Evolutionary conservation across 768 basidiomycete genomes (phyloP).

Genomic region (Calocybe cyanea): DNA sequence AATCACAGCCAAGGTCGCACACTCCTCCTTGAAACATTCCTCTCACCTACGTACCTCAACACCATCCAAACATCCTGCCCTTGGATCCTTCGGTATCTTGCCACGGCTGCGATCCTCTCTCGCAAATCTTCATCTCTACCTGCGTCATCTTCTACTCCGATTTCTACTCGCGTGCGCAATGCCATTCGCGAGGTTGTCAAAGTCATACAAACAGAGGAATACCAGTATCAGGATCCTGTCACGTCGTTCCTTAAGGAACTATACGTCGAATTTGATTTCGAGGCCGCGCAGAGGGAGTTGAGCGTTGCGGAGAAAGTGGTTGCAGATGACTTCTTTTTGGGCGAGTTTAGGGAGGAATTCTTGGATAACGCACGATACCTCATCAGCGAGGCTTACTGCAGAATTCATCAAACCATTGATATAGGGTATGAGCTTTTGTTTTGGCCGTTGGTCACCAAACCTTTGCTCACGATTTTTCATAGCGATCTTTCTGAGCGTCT

Average conservation of each 20-base stretch:
- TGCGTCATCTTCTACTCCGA: slow-evolving; percentile 32
- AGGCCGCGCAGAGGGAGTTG: slow-evolving; percentile 85
- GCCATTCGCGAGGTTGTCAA: slow-evolving; percentile 91
- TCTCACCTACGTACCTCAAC: slow-evolving; percentile 94
- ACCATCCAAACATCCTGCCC: slow-evolving; percentile 96
- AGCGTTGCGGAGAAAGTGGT: slow-evolving; percentile 77
- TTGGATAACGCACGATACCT: slow-evolving; percentile 95
- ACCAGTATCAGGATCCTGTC: slow-evolving; percentile 93
- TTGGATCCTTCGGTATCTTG: slow-evolving; percentile 93
- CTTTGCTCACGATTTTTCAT: slow-evolving; percentile 1
- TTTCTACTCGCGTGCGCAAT: slow-evolving; percentile 75
- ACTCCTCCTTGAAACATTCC: slow-evolving; percentile 93
- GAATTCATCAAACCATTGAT: slow-evolving; percentile 92
- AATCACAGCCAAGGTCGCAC: slow-evolving; percentile 92
- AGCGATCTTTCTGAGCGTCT: slow-evolving; percentile 92
- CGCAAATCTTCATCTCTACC: slow-evolving; percentile 65
- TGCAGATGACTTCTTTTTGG: slow-evolving; percentile 90
- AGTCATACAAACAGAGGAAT: slow-evolving; percentile 92
- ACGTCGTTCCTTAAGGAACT: slow-evolving; percentile 92
- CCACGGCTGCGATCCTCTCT: slow-evolving; percentile 89
- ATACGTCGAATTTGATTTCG: slow-evolving; percentile 95
- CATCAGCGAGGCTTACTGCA: slow-evolving; percentile 96
- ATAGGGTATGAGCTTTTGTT: slow-evolving; percentile 55
- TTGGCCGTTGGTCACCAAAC: background rate
- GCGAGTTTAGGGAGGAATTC: slow-evolving; percentile 88